A percentile compares a stretch with the other conserved stretches of the same genome.
Evolutionary conservation across 2,329 filamentous ascomycete genomes (phyloP).

Genomic region (Trichoderma breve): DNA sequence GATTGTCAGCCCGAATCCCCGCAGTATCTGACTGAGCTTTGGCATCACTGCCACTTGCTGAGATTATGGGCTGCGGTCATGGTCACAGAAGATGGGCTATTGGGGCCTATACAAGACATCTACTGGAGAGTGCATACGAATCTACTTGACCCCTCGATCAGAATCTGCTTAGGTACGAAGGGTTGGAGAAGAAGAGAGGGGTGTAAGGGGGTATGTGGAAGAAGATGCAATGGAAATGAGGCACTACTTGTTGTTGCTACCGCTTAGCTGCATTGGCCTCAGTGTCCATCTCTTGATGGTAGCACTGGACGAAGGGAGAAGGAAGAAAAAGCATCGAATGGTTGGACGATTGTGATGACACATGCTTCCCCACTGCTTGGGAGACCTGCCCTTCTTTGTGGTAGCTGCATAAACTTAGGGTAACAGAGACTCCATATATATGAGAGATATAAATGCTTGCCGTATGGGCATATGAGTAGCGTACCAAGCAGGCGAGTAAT

Average conservation of each 20-base stretch:
- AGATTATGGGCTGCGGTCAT: not conserved
- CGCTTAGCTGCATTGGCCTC: not conserved
- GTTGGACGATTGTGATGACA: constrained; percentile 6
- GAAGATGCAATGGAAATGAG: not conserved
- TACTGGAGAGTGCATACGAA: not conserved
- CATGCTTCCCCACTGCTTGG: constrained; percentile 7
- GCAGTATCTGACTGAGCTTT: not conserved
- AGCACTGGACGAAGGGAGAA: not conserved
- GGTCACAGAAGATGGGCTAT: not conserved
- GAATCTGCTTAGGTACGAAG: not conserved
- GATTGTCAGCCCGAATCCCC: constrained; percentile 4
- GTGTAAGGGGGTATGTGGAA: not conserved
- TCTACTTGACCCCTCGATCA: not conserved
- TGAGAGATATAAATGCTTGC: constrained; percentile 15
- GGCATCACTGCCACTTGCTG: not conserved
- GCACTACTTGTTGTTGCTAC: not conserved
- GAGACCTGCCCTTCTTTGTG: not conserved
- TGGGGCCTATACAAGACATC: not conserved
- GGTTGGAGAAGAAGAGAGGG: not conserved
- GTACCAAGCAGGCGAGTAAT: not conserved
- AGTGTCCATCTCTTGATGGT: not conserved
- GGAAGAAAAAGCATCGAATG: not conserved
- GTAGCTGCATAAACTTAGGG: constrained; percentile 13
- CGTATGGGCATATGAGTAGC: not conserved
- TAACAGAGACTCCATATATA: not conserved